Evolutionary conservation across 257 asterid species (phyloP).

Genomic region (Nicotiana knightiana): DNA sequence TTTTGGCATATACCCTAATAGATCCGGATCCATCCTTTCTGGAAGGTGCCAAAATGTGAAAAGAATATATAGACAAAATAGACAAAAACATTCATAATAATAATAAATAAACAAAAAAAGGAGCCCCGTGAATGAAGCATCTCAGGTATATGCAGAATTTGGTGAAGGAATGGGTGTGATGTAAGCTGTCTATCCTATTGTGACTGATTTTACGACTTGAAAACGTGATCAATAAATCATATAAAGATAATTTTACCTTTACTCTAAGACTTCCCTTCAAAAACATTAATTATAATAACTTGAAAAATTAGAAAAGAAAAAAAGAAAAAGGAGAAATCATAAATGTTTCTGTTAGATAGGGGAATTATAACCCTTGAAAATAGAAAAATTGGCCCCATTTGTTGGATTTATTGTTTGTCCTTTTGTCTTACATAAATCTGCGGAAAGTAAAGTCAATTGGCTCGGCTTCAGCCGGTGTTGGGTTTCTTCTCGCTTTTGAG

Average conservation of each 20-base stretch:
- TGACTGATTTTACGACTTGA: too few species aligned
- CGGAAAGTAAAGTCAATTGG: too few species aligned
- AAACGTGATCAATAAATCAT: too few species aligned
- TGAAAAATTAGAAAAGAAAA: not conserved
- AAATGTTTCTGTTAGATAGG: not conserved
- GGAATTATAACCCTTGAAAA: not conserved
- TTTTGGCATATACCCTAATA: conserved; percentile 15
- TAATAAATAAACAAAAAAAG: not conserved
- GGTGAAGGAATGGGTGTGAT: too few species aligned
- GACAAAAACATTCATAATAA: not conserved
- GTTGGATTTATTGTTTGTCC: not conserved
- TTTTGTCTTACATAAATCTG: not conserved
- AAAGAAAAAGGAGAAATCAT: not conserved
- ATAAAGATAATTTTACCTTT: too few species aligned
- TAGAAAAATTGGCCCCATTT: not conserved
- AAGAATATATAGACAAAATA: not conserved
- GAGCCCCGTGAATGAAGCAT: too few species aligned
- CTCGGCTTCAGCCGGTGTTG: too few species aligned
- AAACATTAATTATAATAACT: not conserved
- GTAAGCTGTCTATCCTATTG: fast-evolving
- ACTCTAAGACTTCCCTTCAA: too few species aligned
- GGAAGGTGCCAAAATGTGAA: not conserved
- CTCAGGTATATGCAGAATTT: too few species aligned
- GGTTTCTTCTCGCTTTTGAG: too few species aligned
- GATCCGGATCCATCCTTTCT: conserved; percentile 21